Percentiles rank a stretch among this genome's conserved stretches.
Evolutionary conservation across 257 asterid species (phyloP).

Genomic region (Solanum ossicruentum): DNA sequence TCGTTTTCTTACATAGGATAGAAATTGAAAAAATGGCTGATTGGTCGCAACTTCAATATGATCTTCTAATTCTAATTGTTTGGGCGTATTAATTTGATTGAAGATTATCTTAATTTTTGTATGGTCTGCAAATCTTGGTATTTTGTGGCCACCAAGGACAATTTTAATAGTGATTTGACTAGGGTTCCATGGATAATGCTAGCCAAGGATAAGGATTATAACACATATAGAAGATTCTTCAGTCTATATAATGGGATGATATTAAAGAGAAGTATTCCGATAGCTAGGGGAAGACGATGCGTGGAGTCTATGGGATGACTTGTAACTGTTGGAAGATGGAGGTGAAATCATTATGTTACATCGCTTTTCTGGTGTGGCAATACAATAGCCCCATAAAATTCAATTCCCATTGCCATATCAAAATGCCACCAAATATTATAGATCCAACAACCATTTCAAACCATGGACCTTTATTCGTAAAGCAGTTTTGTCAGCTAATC

Average conservation of each 20-base stretch:
- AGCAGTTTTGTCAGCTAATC: neutral
- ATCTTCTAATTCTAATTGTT: neutral
- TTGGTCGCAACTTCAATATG: neutral
- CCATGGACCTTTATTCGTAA: neutral
- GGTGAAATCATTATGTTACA: neutral
- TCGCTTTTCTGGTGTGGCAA: neutral
- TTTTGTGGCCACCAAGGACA: neutral
- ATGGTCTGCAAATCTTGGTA: neutral
- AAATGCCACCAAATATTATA: neutral
- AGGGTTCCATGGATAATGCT: neutral
- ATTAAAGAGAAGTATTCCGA: neutral
- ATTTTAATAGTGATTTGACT: neutral
- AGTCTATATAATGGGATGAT: neutral
- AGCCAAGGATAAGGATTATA: neutral
- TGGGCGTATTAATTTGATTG: neutral
- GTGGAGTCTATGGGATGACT: neutral
- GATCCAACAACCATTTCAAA: neutral
- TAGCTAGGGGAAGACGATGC: neutral
- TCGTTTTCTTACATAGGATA: neutral
- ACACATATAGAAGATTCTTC: neutral
- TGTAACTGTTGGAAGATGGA: neutral
- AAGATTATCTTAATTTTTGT: neutral
- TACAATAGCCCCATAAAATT: neutral
- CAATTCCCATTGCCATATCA: neutral
- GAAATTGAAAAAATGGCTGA: neutral